Base-by-base conservation (phyloP, 371 early-diverging fungal genomes). In the Saksenaea oblongispora region DNA sequence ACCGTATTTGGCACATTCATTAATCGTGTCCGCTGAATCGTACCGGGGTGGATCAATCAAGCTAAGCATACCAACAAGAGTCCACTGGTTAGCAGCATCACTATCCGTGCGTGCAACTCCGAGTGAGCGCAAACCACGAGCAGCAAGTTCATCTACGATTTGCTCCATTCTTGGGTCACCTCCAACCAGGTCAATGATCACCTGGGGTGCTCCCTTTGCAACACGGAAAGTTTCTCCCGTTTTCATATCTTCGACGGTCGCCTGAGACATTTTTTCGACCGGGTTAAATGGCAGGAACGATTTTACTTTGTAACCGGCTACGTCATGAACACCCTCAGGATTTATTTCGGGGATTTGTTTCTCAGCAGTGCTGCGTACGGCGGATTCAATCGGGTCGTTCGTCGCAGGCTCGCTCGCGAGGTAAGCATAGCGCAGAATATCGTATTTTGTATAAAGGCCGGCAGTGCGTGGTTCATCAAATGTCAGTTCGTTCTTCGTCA, bases 131-230 rank as follows among this genome's bases (percentile, higher is more conserved):
- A 92, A 78, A 5, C 92, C 92, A 44, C 95, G 92, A 24, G 76
- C 72, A 2, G 96, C 96, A 69, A 95, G 87, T 60, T 85, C 79
- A 56, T 85, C 85, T 54, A 97, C 94, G 26, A 92, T 93, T 34
- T 76, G 73, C 37, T 87, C 87, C n/a, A 92, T 93, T 35, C 88
- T 86, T 58, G 85, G 82, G 77, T 92, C 86, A 34, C 92, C 93
- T 56, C 93, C 93, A 11, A 87, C 91, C 41, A 96, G 85, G 60
- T 84, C 78, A 59, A 93, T 83, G 58, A 96, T 93, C 28, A 94
- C 96, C 72, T 95, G 95, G 15, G 97, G 97, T 24, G 97, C 96
- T 64, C 97, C 97, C 83, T 97, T 97, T 67, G 95, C 93, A 27
- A 91, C 92, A 65, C 89, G 83, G 82, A 93, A 96, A 26, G 79